phyloP scores from a whole-genome alignment of 1,284 basidiomycete species.

The Malassezia sympodialis region DNA sequence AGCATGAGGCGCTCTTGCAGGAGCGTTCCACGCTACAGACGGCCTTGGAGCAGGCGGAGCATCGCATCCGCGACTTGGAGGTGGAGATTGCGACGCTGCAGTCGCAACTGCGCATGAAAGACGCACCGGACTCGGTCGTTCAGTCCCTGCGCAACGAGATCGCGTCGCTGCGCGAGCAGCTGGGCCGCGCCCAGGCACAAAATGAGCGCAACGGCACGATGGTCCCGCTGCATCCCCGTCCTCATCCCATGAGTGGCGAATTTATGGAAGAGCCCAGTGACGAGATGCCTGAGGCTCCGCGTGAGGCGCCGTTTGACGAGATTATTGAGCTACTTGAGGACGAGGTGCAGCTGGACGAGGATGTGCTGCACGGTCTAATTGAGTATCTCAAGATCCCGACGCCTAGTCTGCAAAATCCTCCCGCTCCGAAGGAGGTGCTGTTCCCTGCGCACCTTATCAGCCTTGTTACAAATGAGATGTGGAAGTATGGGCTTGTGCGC shows the following conservation, averaged over 20 bases:
- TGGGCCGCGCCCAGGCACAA: constrained; percentile 76
- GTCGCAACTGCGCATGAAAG: constrained; percentile 57
- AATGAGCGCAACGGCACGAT: constrained; percentile 44
- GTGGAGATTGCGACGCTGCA: constrained; percentile 64
- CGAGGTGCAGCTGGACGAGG: constrained; percentile 80
- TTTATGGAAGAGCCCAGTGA: not conserved
- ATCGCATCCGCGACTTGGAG: constrained; percentile 73
- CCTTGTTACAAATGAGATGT: constrained; percentile 98
- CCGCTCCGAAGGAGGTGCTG: constrained; percentile 88
- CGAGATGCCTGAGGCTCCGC: constrained; percentile 25
- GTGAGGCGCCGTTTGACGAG: constrained; percentile 81
- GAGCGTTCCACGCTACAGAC: constrained; percentile 73
- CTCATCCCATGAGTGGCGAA: not conserved
- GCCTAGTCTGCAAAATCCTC: constrained; percentile 79
- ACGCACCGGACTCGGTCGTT: constrained; percentile 47
- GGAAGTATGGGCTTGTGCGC: constrained; percentile 94
- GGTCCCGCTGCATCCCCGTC: constrained; percentile 19
- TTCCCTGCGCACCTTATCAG: constrained; percentile 99
- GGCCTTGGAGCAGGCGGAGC: constrained; percentile 65
- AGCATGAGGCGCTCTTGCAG: constrained; percentile 65
- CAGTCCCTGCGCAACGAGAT: constrained; percentile 83
- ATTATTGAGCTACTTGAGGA: constrained; percentile 90
- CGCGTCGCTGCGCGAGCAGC: constrained; percentile 78
- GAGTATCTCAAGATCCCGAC: constrained; percentile 84
- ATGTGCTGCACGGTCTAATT: constrained; percentile 81